Evolutionary conservation across 257 asterid species (phyloP), one percentile per base, ranked within the genome.

Genomic region (Gentiana straminea): DNA sequence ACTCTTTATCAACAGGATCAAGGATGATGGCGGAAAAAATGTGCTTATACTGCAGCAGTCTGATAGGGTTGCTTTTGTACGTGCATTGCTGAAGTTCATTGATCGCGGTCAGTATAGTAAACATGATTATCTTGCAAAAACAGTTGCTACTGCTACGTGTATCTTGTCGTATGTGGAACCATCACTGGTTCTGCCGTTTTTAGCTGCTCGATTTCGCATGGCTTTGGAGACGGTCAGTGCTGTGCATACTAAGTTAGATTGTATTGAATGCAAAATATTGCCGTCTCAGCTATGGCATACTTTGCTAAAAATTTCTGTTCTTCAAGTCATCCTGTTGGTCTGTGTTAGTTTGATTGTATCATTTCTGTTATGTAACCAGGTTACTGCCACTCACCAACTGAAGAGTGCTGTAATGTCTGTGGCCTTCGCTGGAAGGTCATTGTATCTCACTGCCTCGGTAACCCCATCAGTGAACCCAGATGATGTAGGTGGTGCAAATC

Each of bases 91-190:
- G 80, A 92, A 80, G 82, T 76, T 92, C 61, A 83, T 92, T 69
- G 97, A 92, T 54, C 99, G 99, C 49, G 99, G 99, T 58, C 99
- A 92, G 64, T 92, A 92, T 67, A 92, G 99, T 84, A 92, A 92
- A 79, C 80, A 80, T 69, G 90, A 83, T 43, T 80, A 81, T 67
- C 97, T 92, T 68, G 80, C 99, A 39, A 87, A 85, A 78, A 92
- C 99, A 61, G 99, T 92, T 59, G 97, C 99, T 33, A 58, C 89
- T 39, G 74, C 97, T 52, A 92, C 97, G 62, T 92, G 97, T 75
- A 79, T 83, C 66, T 81, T 92, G 80, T 92, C 99, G 13, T 92
- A 85, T 52, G 66, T 92, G 64, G 99, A 92, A 70, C 99, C 99
- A 57, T 81, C 95, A 61, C 67, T 88, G 57, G 97, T 92, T 80